Evolutionary conservation across 192 early-diverging fungal species (phyloP), one percentile per base, ranked within the genome.

Genomic region (Coemansia sp.): DNA sequence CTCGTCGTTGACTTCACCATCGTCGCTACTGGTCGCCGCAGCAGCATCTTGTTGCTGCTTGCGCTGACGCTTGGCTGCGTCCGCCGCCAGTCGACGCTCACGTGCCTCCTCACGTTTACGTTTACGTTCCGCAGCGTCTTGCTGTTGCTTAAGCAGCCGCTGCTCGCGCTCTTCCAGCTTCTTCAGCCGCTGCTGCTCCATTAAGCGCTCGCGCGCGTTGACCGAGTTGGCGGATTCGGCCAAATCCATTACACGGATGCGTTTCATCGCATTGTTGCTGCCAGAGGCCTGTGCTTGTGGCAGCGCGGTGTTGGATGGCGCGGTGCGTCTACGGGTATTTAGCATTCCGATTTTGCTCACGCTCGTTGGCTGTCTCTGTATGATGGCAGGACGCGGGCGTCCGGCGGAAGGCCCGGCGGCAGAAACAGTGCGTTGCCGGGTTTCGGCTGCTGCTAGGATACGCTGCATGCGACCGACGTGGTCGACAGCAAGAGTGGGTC

Each of bases 391-490:
- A 1, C 35, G 32, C 17, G 28, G 17, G 38, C 22, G 18, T 62
- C 37, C 41, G 35, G n/a, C 38, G 41, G 60, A 17, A 55, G 22
- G 1, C 56, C 41, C 17, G 60, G 75, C 32, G 9, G 61, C 62
- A 17, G 43, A 28, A 28, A 28, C 57, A 8, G 43, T 37, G 32
- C 66, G 43, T 14, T 56, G 8, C 17, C 48, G 34, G 20, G 38
- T 66, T 2, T 61, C 63, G 36, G 62, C 69, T 12, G 73, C 78
- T 0, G 65, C 67, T 53, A 76, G 64, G 51, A 81, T 55, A 7
- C 70, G 70, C 43, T 57, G 56, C 61, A 81, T 64, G 20, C 79
- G 58, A 7, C 70, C 74, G 58, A 51, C 67, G 48, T 81, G 79
- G 71, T 81, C 74, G 3, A 70, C 70, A 14, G 43, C 54, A 20